phyloP scores from a whole-genome alignment of 176 grass and related monocot species.

The Aegilops tauschii region DNA sequence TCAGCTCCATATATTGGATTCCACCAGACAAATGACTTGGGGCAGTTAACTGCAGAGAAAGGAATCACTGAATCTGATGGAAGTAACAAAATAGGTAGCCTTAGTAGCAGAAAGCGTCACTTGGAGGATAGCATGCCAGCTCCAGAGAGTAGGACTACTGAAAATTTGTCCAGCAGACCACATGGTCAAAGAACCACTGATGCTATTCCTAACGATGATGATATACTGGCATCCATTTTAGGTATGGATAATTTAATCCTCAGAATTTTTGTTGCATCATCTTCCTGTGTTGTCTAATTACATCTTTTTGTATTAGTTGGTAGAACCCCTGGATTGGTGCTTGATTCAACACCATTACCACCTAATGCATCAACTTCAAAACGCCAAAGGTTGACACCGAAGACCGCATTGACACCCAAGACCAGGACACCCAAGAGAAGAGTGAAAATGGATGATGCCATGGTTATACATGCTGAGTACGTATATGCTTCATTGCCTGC shows the following conservation, averaged over 20 bases:
- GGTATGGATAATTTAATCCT: constrained; percentile 43
- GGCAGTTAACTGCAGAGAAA: constrained; percentile 83
- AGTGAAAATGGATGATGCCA: constrained; percentile 83
- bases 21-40: constrained; percentile 60
- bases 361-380: constrained; percentile 60
- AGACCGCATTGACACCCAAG: constrained; percentile 43
- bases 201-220: constrained; percentile 69
- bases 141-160: constrained; percentile 66
- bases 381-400: constrained; percentile 67
- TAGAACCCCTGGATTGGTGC: constrained; percentile 72
- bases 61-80: constrained; percentile 78
- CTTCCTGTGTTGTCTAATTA: constrained; percentile 37
- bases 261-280: constrained; percentile 17
- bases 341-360: constrained; percentile 57
- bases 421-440: constrained; percentile 63
- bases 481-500: constrained; percentile 33
- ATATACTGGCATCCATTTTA: constrained; percentile 93
- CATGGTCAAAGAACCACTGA: constrained; percentile 56
- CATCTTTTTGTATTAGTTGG: constrained; percentile 56
- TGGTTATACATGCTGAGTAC: constrained; percentile 98
- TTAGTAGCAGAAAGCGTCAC: constrained; percentile 76
- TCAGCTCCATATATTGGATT: constrained; percentile 52
- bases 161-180: constrained; percentile 57
- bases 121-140: constrained; percentile 62
- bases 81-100: constrained; percentile 78